Evolutionary conservation across 495 filamentous ascomycete genomes (phyloP).

Genomic region (Penicillium silybi): DNA sequence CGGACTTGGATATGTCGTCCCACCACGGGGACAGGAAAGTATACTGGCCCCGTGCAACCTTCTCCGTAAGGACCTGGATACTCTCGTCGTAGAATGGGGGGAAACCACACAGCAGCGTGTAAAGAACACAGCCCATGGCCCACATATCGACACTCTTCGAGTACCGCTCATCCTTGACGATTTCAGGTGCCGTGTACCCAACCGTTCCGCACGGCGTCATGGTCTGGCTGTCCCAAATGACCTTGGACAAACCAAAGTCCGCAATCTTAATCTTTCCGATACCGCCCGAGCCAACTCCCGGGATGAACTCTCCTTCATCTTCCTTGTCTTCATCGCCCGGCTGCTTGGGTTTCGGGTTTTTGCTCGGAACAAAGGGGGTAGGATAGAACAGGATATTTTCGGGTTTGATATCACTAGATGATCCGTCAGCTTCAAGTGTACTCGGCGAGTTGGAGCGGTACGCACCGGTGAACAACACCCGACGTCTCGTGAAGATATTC

Average conservation of each 20-base stretch:
- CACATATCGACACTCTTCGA: slow-evolving; percentile 99
- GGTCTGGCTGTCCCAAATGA: slow-evolving; percentile 98
- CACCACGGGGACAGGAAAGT: slow-evolving; percentile 99
- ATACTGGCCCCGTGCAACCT: slow-evolving; percentile 94
- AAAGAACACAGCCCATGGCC: slow-evolving; percentile 94
- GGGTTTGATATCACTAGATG: slow-evolving; percentile 88
- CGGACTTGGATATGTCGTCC: slow-evolving; percentile 96
- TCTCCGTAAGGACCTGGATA: slow-evolving; percentile 94
- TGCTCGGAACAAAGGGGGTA: slow-evolving; percentile 73
- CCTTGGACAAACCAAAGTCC: slow-evolving; percentile 95
- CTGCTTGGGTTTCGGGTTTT: slow-evolving; percentile 68
- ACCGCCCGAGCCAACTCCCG: slow-evolving; percentile 79
- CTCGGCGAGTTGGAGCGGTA: slow-evolving; percentile 2
- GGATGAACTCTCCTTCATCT: slow-evolving; percentile 91
- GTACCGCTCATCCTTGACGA: slow-evolving; percentile 97
- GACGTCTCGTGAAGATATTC: slow-evolving; percentile 93
- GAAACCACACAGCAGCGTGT: slow-evolving; percentile 94
- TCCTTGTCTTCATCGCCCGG: slow-evolving; percentile 95
- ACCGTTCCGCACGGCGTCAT: slow-evolving; percentile 99
- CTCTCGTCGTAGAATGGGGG: slow-evolving; percentile 98
- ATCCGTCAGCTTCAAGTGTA: slow-evolving; percentile 6
- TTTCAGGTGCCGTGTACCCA: slow-evolving; percentile 98
- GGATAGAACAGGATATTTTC: slow-evolving; percentile 95
- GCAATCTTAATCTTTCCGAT: slow-evolving; percentile 96
- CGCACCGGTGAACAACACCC: slow-evolving; percentile 95